Conservation (phyloP, 2,329 filamentous ascomycete genomes). For the Alternaria triticina region DNA sequence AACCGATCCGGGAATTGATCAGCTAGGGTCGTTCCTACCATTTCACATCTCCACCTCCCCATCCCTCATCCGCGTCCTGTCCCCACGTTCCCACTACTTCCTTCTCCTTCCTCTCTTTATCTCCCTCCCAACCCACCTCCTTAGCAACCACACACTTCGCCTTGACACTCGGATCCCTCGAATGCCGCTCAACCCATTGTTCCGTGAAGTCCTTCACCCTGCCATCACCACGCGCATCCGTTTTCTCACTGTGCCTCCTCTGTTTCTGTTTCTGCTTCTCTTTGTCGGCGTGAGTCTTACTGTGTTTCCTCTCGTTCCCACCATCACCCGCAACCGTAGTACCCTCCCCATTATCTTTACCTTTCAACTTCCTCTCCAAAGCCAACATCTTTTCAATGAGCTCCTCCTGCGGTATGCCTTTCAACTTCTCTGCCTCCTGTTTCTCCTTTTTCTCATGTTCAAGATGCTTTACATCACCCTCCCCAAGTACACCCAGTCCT, state of each 20-base stretch:
- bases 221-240: not conserved
- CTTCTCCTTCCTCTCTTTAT: not conserved
- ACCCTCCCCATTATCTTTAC: constrained; percentile 12
- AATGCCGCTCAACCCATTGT: constrained; percentile 30
- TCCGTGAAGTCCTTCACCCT: constrained; percentile 21
- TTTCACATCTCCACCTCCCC: not conserved
- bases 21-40: not conserved
- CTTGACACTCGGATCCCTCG: constrained; percentile 8
- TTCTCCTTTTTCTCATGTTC: not conserved
- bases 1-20: not conserved
- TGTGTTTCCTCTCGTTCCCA: not conserved
- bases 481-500: constrained; percentile 34
- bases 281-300: not conserved
- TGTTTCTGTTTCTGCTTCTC: not conserved
- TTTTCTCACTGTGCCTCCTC: not conserved
- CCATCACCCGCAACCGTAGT: not conserved
- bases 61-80: not conserved
- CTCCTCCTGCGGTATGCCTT: constrained; percentile 34
- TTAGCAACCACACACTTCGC: not conserved
- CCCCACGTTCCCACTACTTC: not conserved
- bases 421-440: constrained; percentile 18
- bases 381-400: constrained; percentile 19
- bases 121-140: not conserved
- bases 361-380: constrained; percentile 31
- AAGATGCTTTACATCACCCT: not conserved